phyloP scores from a whole-genome alignment of 2,329 filamentous ascomycete species.

The Microascus cirrosus region DNA sequence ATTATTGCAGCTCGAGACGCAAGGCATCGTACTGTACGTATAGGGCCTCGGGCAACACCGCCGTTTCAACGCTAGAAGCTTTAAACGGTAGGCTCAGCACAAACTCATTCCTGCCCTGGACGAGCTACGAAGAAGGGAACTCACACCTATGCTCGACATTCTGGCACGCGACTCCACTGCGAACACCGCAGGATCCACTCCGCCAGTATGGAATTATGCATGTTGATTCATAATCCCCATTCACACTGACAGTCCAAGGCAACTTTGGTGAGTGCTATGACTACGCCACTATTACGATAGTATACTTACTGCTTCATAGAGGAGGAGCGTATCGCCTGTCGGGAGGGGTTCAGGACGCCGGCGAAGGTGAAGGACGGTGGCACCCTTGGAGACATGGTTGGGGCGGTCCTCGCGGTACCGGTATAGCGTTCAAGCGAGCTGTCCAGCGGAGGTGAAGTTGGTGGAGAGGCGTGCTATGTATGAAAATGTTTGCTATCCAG shows the following conservation, averaged over 20 bases:
- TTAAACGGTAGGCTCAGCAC: conserved; percentile 48
- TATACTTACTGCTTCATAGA: too few relatives aligned
- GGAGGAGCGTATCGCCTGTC: too few relatives aligned
- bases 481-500: too few relatives aligned
- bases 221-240: conserved; percentile 29
- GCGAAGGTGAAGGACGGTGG: too few relatives aligned
- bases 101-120: conserved; percentile 40
- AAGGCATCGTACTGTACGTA: conserved; percentile 59
- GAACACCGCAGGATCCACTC: conserved; percentile 43
- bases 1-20: conserved; percentile 39
- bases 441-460: too few relatives aligned
- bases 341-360: too few relatives aligned
- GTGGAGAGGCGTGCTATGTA: too few relatives aligned
- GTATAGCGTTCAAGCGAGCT: too few relatives aligned
- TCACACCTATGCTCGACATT: conserved; percentile 47
- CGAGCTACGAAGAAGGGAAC: conserved; percentile 37
- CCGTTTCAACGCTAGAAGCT: conserved; percentile 46
- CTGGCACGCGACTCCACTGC: conserved; percentile 50
- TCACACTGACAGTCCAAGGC: conserved; percentile 30
- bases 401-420: too few relatives aligned
- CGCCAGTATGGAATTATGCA: conserved; percentile 42
- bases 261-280: too few relatives aligned
- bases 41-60: conserved; percentile 38
- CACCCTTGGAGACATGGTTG: too few relatives aligned
- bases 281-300: too few relatives aligned